phyloP scores from a whole-genome alignment of 257 asterid genomes.

The Knoxia roxburghii region DNA sequence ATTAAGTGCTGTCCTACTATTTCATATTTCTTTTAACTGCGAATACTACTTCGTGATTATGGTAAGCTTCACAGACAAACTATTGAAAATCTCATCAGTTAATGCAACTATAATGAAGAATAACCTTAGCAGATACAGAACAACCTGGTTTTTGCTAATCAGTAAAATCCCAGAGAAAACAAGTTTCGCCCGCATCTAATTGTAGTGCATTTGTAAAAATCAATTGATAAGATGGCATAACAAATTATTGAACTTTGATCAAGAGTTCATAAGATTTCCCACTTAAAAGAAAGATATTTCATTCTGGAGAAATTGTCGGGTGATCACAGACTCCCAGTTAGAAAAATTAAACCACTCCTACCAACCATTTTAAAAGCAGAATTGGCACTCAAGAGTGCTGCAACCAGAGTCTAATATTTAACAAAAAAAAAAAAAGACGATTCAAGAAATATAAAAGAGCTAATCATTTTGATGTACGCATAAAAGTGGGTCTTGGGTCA shows the following conservation, averaged over 20 bases:
- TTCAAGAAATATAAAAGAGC: background rate
- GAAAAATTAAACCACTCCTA: constrained; percentile 3
- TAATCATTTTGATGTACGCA: constrained; percentile 2
- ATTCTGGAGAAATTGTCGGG: background rate
- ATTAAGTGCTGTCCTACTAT: background rate
- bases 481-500: constrained; percentile 43
- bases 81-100: background rate
- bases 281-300: background rate
- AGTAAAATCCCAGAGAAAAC: background rate
- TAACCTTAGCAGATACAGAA: constrained; percentile 2
- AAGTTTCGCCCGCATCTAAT: constrained; percentile 3
- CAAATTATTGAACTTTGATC: constrained; percentile 7
- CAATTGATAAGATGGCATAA: constrained; percentile 10
- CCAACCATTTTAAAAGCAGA: background rate
- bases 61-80: background rate
- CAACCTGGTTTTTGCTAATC: background rate
- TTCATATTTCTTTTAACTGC: background rate
- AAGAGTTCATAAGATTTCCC: background rate
- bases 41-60: background rate
- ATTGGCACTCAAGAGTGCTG: constrained; percentile 5
- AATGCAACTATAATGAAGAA: background rate
- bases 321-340: background rate
- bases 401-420: background rate
- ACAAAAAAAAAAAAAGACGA: background rate
- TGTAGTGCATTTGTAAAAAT: background rate